These are phyloP conservation scores for Stenogyne calaminthoides DNA, from an alignment of 305 asterid species.

Conservation along the genomic window DNA sequence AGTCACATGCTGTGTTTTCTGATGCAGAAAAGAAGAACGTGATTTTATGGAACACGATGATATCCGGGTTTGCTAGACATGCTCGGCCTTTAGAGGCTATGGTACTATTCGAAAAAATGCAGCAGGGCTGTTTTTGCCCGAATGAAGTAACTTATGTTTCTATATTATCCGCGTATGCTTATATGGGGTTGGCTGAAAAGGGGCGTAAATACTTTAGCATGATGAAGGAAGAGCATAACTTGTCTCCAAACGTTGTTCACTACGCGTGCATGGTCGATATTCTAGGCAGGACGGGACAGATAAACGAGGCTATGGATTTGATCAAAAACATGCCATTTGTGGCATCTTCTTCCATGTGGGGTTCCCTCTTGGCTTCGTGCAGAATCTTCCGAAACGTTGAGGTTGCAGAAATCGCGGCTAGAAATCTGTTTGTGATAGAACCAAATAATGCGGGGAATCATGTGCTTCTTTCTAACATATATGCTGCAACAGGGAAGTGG, in stretches of 20 bases:
- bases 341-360: constrained; percentile 90
- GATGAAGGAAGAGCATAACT: constrained; percentile 57
- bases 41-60: constrained; percentile 74
- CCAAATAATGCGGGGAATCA: constrained; percentile 83
- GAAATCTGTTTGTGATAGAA: constrained; percentile 65
- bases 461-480: constrained; percentile 71
- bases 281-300: constrained; percentile 65
- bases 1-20: constrained; percentile 56
- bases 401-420: constrained; percentile 73
- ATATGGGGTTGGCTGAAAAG: constrained; percentile 71
- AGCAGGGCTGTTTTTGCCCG: constrained; percentile 52
- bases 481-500: constrained; percentile 75
- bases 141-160: constrained; percentile 64
- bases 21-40: constrained; percentile 56
- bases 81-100: constrained; percentile 67
- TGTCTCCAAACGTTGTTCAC: constrained; percentile 61
- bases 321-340: constrained; percentile 70
- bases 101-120: constrained; percentile 84
- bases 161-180: constrained; percentile 75
- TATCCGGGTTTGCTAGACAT: constrained; percentile 77
- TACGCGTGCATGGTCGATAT: constrained; percentile 81
- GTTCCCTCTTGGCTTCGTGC: constrained; percentile 78
- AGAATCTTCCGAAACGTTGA: constrained; percentile 64
- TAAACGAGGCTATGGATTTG: constrained; percentile 65
- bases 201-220: constrained; percentile 63